These are phyloP conservation scores for Capsella bursapastoris DNA, from an alignment of 345 rosid genomes.

Conservation along the genomic window DNA sequence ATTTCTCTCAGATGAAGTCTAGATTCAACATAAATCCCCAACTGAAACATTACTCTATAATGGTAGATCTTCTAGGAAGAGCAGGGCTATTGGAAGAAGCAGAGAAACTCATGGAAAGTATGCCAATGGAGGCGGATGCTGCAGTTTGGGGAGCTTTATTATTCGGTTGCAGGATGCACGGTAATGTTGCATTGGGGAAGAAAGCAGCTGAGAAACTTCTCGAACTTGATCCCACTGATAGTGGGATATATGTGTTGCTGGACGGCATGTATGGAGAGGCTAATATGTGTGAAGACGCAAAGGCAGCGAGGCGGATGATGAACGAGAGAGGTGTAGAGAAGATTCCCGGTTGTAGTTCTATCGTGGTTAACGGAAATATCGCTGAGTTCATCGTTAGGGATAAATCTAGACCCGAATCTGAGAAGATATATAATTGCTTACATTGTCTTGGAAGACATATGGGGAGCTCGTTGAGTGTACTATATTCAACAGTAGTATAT, in stretches of 20 bases:
- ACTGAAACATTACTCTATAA: constrained; percentile 81
- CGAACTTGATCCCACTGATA: constrained; percentile 76
- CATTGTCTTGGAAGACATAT: constrained; percentile 52
- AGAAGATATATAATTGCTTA: constrained; percentile 63
- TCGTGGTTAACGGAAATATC: constrained; percentile 67
- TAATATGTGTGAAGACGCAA: constrained; percentile 74
- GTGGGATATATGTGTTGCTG: constrained; percentile 81
- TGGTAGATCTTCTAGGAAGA: constrained; percentile 90
- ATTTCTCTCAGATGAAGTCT: constrained; percentile 68
- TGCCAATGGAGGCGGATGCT: constrained; percentile 80
- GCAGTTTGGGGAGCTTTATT: constrained; percentile 84
- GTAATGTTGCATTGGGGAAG: constrained; percentile 67
- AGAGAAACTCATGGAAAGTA: constrained; percentile 61
- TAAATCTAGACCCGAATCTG: constrained; percentile 58
- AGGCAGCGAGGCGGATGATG: constrained; percentile 69
- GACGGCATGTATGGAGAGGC: constrained; percentile 79
- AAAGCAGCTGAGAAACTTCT: constrained; percentile 77
- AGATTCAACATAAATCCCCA: constrained; percentile 60
- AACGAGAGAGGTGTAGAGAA: constrained; percentile 72
- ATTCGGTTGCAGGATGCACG: constrained; percentile 75
- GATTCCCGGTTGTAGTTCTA: constrained; percentile 79
- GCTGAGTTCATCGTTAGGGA: constrained; percentile 76
- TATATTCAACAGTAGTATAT: background rate
- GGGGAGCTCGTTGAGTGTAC: constrained; percentile 28
- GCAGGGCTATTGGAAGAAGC: constrained; percentile 85